A percentile compares a stretch with the other conserved stretches of the same genome.
Conservation (phyloP, 305 asterid genomes). For the Fraxinus nigra region DNA sequence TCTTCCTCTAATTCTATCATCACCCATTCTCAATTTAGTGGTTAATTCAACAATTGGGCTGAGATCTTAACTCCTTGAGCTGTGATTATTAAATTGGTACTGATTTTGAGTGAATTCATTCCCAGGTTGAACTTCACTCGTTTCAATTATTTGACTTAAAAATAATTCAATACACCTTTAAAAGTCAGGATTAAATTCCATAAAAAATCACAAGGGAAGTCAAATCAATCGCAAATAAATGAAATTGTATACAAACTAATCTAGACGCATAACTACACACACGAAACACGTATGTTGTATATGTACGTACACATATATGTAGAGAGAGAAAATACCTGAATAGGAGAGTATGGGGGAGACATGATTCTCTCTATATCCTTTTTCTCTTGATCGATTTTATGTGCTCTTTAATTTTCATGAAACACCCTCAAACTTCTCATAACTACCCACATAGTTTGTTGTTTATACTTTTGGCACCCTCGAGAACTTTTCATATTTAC, state of each 20-base stretch:
- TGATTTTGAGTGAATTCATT: too few relatives aligned
- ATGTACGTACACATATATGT: background rate
- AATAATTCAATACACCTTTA: too few relatives aligned
- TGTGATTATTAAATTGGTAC: too few relatives aligned
- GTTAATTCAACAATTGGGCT: too few relatives aligned
- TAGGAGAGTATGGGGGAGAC: constrained; percentile 22
- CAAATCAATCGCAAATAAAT: too few relatives aligned
- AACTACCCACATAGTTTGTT: background rate
- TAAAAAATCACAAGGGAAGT: too few relatives aligned
- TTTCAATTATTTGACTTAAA: too few relatives aligned
- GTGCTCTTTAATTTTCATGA: background rate
- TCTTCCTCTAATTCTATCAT: too few relatives aligned
- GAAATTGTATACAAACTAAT: background rate
- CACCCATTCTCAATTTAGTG: too few relatives aligned
- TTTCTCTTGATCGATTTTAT: background rate
- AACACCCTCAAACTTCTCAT: background rate
- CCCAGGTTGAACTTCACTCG: too few relatives aligned
- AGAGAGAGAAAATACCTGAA: constrained; percentile 17
- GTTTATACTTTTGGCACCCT: background rate
- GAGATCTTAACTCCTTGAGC: too few relatives aligned
- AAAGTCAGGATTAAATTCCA: too few relatives aligned
- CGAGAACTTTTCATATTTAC: background rate
- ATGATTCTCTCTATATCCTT: constrained; percentile 21
- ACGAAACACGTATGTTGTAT: background rate
- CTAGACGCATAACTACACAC: background rate